Evolutionary conservation across 2,329 filamentous ascomycete species (phyloP), one percentile per base, ranked within the genome.

Genomic region (Fusarium temperatum): DNA sequence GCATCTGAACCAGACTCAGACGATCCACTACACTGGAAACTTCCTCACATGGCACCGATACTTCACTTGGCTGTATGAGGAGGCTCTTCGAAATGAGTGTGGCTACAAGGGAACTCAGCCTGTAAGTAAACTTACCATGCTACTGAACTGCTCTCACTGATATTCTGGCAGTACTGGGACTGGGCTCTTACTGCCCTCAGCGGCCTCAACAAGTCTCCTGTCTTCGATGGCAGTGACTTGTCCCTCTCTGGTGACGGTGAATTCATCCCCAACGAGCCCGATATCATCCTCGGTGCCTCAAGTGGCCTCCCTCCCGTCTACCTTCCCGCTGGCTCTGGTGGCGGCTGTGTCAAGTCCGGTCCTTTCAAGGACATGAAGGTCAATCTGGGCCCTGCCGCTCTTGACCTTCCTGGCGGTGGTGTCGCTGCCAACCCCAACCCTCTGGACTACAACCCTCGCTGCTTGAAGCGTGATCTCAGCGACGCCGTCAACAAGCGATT

Each of bases 271-370:
- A 45, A 75, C 51, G 63, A 76, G 22, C 64, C 69, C 8, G 75
- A 76, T 28, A 71, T 79, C 11, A 63, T 77, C 6, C 69, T 80
- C 18, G 83, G 75, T 35, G 72, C 72, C 47, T 69, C 68, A 18
- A 83, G 72, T 38, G 74, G 76, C 3, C 70, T 79, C 14, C 75
- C 74, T n/a, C 62, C 75, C 2, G 39, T 79, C 28, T 67, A 68
- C 35, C 73, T 87, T 15, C 84, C 86, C 1, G 81, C 86, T 1
- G 89, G 87, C 12, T 82, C 81, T 6, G 89, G 89, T 8, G 89
- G 89, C 44, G 89, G 89, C 30, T 90, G 88, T 75, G 82, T 91
- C 6, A 82, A 78, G 20, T 82, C 80, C 0, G 88, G 88, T 0
- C 89, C 89, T 4, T 84, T 89, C n/a, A 78, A 77, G 35, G 79